Percentiles rank a stretch among this genome's conserved stretches.
Conservation (phyloP, 176 grass and related monocot species). For the Phyllostachys edulis region DNA sequence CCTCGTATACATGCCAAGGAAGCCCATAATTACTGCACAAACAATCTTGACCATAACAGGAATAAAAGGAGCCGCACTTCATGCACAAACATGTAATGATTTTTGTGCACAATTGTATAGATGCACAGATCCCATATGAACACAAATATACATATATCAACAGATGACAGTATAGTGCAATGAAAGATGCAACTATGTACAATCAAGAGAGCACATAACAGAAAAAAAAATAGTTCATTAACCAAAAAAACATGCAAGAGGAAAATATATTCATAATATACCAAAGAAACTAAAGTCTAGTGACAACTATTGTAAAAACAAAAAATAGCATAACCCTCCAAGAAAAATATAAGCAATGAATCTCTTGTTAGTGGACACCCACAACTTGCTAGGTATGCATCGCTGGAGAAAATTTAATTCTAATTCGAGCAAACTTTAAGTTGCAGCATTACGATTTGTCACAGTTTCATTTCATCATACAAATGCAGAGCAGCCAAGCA, state of each 20-base stretch:
- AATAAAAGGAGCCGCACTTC: not conserved
- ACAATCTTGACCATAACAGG: not conserved
- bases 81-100: not conserved
- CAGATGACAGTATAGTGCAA: not conserved
- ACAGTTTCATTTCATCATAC: not conserved
- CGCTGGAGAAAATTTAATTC: too few relatives aligned
- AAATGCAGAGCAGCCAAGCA: too few relatives aligned
- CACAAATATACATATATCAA: constrained; percentile 10
- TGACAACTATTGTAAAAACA: too few relatives aligned
- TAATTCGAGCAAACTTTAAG: not conserved
- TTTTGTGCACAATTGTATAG: not conserved
- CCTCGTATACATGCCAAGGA: not conserved
- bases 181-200: constrained; percentile 1
- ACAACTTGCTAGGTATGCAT: too few relatives aligned
- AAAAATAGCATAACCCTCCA: too few relatives aligned
- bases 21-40: not conserved
- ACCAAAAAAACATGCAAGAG: too few relatives aligned
- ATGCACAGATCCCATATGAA: not conserved
- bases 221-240: not conserved
- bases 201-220: not conserved
- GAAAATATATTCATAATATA: too few relatives aligned
- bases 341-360: too few relatives aligned
- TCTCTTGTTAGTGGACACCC: too few relatives aligned
- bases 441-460: not conserved
- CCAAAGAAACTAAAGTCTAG: too few relatives aligned